Percentiles rank a stretch among this genome's conserved stretches.
phyloP scores from a whole-genome alignment of 1,139 yeast genomes.

The Taphrina wiesneri region DNA sequence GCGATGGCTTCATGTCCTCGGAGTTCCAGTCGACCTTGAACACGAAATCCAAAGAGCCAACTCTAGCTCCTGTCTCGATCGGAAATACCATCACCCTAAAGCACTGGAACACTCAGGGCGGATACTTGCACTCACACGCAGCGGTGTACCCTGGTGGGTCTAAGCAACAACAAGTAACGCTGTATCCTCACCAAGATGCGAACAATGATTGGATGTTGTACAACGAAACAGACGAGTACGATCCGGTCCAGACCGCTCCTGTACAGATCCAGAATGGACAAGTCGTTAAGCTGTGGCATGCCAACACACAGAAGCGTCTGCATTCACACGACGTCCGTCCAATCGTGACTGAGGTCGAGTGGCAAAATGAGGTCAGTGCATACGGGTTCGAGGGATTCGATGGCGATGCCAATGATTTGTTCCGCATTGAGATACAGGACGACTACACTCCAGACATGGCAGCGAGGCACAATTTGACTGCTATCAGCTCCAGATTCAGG shows the following conservation, averaged over 20 bases:
- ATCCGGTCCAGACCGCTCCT: slow-evolving; percentile 47
- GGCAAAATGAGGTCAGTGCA: slow-evolving; percentile 93
- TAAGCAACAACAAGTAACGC: slow-evolving; percentile 88
- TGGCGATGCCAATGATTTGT: slow-evolving; percentile 96
- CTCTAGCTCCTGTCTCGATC: slow-evolving; percentile 80
- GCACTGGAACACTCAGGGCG: slow-evolving; percentile 85
- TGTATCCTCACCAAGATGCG: slow-evolving; percentile 86
- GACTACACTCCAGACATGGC: slow-evolving; percentile 57
- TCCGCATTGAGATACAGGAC: slow-evolving; percentile 80
- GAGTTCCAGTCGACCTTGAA: slow-evolving; percentile 78
- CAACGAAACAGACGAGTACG: slow-evolving; percentile 44
- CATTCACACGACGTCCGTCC: slow-evolving; percentile 97
- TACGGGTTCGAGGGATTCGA: slow-evolving; percentile 88
- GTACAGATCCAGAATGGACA: slow-evolving; percentile 73
- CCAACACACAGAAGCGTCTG: slow-evolving; percentile 69
- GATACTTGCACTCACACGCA: slow-evolving; percentile 90
- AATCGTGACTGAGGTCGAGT: slow-evolving; percentile 86
- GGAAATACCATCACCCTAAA: slow-evolving; percentile 79
- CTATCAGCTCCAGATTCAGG: slow-evolving; percentile 81
- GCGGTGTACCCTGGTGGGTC: slow-evolving; percentile 88
- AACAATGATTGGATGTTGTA: slow-evolving; percentile 87
- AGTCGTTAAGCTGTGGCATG: slow-evolving; percentile 75
- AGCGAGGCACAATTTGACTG: slow-evolving; percentile 66
- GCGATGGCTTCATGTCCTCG: slow-evolving; percentile 83
- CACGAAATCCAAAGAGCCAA: slow-evolving; percentile 63